Conservation (phyloP, 768 basidiomycete species). For the Lactarius deliciosus region DNA sequence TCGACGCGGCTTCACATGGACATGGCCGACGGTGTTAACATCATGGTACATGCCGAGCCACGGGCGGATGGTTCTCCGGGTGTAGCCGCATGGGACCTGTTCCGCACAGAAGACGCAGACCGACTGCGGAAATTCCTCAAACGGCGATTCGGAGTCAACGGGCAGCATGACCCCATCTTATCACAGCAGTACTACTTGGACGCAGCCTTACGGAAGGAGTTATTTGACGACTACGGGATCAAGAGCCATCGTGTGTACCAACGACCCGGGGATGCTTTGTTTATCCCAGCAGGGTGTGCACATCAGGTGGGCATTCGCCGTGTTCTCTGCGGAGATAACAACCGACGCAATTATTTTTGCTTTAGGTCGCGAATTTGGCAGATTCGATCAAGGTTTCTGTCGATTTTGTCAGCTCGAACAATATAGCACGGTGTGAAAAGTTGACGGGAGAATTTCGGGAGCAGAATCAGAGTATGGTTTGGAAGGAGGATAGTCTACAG, state of each 20-base stretch:
- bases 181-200: constrained; percentile 88
- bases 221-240: constrained; percentile 68
- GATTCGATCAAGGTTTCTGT: constrained; percentile 95
- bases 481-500: constrained; percentile 95
- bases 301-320: constrained; percentile 62
- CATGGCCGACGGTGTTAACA: constrained; percentile 86
- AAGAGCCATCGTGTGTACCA: constrained; percentile 85
- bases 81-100: constrained; percentile 91
- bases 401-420: constrained; percentile 95
- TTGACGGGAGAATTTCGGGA: constrained; percentile 87
- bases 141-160: constrained; percentile 55
- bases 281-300: constrained; percentile 92
- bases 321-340: neutral
- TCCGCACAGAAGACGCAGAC: constrained; percentile 76
- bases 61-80: constrained; percentile 62
- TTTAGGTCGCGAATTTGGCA: constrained; percentile 87
- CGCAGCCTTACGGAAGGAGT: constrained; percentile 57
- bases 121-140: constrained; percentile 73
- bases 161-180: constrained; percentile 83
- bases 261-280: constrained; percentile 87
- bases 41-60: constrained; percentile 73
- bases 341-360: neutral
- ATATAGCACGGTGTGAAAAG: constrained; percentile 80
- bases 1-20: constrained; percentile 89
- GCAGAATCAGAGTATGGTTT: constrained; percentile 82